A percentile compares a stretch with the other conserved stretches of the same genome.
These are phyloP conservation scores for Neurospora sp. DNA, from an alignment of 495 filamentous ascomycete species.

Conservation along the genomic window DNA sequence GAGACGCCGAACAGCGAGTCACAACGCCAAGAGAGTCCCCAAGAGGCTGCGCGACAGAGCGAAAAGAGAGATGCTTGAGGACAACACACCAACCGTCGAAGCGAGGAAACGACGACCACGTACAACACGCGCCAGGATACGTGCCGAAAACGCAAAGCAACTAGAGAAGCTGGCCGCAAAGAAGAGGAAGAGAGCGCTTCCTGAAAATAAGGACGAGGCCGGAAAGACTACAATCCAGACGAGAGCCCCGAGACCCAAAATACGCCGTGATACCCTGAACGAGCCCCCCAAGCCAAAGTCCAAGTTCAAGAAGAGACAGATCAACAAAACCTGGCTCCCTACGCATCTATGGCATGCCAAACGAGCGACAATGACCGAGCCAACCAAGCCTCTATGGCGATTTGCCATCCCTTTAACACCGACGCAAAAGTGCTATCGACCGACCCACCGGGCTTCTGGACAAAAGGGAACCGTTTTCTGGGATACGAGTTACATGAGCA, in stretches of 20 bases:
- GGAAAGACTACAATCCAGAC: constrained; percentile 27
- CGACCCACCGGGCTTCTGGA: constrained; percentile 69
- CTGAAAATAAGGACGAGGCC: background rate
- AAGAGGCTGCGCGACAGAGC: constrained; percentile 61
- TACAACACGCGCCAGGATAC: constrained; percentile 55
- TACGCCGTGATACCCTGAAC: constrained; percentile 60
- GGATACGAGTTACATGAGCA: constrained; percentile 95
- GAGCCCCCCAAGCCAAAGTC: constrained; percentile 52
- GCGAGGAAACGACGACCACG: constrained; percentile 60
- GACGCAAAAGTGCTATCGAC: constrained; percentile 79
- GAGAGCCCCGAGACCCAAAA: constrained; percentile 46
- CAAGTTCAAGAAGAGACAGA: constrained; percentile 77
- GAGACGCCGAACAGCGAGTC: constrained; percentile 80
- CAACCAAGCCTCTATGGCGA: constrained; percentile 72
- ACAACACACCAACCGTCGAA: constrained; percentile 82
- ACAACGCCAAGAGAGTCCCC: constrained; percentile 90
- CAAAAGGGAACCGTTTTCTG: constrained; percentile 57
- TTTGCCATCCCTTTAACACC: constrained; percentile 78
- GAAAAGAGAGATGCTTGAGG: constrained; percentile 73
- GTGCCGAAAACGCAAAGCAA: constrained; percentile 72
- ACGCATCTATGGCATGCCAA: constrained; percentile 94
- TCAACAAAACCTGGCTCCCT: constrained; percentile 86
- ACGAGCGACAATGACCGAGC: constrained; percentile 73
- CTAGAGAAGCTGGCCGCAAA: constrained; percentile 54
- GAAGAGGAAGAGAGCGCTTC: constrained; percentile 42